A percentile compares a stretch with the other conserved stretches of the same genome.
Conservation (phyloP, 2,329 filamentous ascomycete species). For the Paecilomyces sp. region DNA sequence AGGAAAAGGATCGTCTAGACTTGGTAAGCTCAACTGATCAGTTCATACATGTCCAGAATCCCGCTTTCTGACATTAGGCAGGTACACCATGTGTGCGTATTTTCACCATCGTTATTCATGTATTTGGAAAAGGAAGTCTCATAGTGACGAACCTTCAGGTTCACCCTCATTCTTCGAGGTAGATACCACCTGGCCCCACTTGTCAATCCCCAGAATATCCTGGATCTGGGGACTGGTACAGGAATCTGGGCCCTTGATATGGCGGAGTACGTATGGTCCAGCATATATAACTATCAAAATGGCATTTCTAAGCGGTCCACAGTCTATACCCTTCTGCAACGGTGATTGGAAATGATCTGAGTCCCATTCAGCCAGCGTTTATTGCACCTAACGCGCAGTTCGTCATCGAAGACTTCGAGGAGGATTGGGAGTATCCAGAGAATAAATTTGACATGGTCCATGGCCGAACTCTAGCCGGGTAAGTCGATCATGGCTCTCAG, state of each 20-base stretch:
- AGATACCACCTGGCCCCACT: slow-evolving; percentile 4
- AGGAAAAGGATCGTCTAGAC: neutral
- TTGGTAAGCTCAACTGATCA: neutral
- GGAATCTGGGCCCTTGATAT: slow-evolving; percentile 5
- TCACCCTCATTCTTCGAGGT: slow-evolving; percentile 1
- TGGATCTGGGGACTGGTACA: slow-evolving; percentile 2
- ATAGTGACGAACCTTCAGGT: neutral
- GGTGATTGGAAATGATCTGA: slow-evolving; percentile 6
- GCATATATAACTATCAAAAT: neutral
- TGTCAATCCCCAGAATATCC: slow-evolving; percentile 2
- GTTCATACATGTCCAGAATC: neutral
- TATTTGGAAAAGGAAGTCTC: neutral
- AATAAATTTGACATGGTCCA: slow-evolving; percentile 16
- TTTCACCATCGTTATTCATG: neutral
- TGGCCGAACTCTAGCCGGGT: slow-evolving; percentile 8
- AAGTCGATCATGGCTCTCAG: neutral
- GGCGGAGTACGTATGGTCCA: slow-evolving; percentile 1
- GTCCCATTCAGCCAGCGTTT: slow-evolving; percentile 3
- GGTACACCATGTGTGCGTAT: neutral
- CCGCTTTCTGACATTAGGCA: neutral
- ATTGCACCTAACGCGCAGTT: slow-evolving; percentile 13
- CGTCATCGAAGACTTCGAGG: slow-evolving; percentile 13
- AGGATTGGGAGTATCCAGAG: slow-evolving; percentile 9
- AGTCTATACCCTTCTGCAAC: slow-evolving; percentile 3
- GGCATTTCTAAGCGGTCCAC: neutral